Conservation (phyloP, 192 early-diverging fungal genomes). For the Anaeromyces robustus region DNA sequence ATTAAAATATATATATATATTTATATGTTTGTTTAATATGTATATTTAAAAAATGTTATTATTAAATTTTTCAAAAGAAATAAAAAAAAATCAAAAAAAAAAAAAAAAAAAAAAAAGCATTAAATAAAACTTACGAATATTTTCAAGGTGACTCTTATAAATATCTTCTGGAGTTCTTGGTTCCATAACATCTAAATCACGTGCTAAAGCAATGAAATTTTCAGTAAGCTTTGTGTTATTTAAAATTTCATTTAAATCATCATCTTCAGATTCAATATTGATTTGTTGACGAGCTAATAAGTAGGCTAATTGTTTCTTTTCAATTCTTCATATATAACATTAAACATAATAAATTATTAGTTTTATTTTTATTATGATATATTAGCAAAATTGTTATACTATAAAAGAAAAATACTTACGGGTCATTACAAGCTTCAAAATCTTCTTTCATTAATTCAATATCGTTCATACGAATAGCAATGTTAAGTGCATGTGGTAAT, state of each 20-base stretch:
- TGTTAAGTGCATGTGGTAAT: conserved; percentile 64
- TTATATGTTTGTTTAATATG: too few species aligned
- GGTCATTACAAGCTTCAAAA: conserved; percentile 68
- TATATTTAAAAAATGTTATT: too few species aligned
- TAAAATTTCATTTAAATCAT: conserved; percentile 65
- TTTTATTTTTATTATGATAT: too few species aligned
- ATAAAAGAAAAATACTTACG: conserved; percentile 35
- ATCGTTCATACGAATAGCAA: conserved; percentile 76
- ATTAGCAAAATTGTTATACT: too few species aligned
- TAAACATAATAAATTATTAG: too few species aligned
- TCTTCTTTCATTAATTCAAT: conserved; percentile 66
- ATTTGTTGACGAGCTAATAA: conserved; percentile 82
- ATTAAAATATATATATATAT: too few species aligned
- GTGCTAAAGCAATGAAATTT: conserved; percentile 73
- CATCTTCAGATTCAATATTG: conserved; percentile 54
- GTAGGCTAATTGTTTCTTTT: conserved; percentile 94
- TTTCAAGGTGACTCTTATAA: conserved; percentile 93
- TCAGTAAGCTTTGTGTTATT: conserved; percentile 77
- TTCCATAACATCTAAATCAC: conserved; percentile 87
- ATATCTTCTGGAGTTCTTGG: conserved; percentile 95
- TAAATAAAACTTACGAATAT: conserved; percentile 38
- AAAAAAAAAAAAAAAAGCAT: neutral
- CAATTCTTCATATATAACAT: conserved; percentile 27
- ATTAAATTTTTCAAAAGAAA: too few species aligned
- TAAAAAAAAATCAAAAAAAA: neutral